A percentile compares a stretch with the other conserved stretches of the same genome.
Evolutionary conservation across 2,329 filamentous ascomycete genomes (phyloP).

Genomic region (Talaromyces sp.): DNA sequence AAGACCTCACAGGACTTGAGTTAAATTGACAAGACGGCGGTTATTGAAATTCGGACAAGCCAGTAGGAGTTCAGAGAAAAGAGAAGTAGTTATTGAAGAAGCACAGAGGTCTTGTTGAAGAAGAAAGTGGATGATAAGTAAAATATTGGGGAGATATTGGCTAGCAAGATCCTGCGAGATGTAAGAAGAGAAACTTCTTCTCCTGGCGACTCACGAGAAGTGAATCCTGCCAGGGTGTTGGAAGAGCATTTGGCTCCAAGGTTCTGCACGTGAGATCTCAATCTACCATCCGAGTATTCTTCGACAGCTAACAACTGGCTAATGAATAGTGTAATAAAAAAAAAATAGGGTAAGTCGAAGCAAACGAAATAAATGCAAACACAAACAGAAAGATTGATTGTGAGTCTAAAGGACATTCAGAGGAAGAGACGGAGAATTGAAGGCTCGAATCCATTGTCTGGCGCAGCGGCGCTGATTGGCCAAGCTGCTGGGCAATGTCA

Average conservation of each 20-base stretch:
- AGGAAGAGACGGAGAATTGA: not conserved
- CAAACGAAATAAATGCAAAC: not conserved
- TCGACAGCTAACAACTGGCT: not conserved
- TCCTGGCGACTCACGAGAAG: not conserved
- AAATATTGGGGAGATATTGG: not conserved
- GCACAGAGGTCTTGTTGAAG: not conserved
- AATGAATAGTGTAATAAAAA: not conserved
- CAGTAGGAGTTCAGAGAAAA: not conserved
- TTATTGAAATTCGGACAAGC: not conserved
- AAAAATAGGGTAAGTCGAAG: not conserved
- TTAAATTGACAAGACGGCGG: not conserved
- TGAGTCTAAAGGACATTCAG: not conserved
- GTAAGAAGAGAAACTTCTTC: too few species aligned
- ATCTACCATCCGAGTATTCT: not conserved
- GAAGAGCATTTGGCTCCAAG: not conserved
- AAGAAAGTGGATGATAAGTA: not conserved
- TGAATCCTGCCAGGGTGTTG: not conserved
- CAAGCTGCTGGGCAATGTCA: not conserved
- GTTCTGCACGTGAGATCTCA: not conserved
- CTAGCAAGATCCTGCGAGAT: not conserved
- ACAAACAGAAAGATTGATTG: not conserved
- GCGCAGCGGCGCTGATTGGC: constrained; percentile 1
- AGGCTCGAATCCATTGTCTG: constrained; percentile 6
- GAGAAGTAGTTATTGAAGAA: not conserved
- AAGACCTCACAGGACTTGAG: not conserved